Conservation (phyloP, 306 rosid species). For the Gastrolobium bilobum region DNA sequence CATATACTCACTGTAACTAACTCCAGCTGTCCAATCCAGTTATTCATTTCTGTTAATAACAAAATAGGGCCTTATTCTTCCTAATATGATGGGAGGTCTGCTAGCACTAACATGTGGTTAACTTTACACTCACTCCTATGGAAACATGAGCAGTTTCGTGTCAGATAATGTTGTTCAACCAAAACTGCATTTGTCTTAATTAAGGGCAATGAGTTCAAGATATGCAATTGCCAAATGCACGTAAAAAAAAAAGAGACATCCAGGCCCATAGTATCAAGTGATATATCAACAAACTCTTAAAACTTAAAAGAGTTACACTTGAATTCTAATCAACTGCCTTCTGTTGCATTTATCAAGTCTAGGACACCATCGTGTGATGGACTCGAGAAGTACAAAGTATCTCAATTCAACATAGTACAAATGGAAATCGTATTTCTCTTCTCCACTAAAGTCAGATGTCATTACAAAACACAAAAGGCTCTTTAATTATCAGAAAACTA, state of each 20-base stretch:
- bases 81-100: no score
- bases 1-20: no score
- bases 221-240: background rate
- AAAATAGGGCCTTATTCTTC: background rate
- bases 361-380: background rate
- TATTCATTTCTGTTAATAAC: background rate
- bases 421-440: background rate
- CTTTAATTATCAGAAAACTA: background rate
- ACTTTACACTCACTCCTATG: background rate
- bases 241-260: background rate
- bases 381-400: background rate
- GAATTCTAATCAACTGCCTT: background rate
- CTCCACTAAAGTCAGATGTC: background rate
- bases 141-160: background rate
- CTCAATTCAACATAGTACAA: background rate
- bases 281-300: conserved; percentile 11
- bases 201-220: background rate
- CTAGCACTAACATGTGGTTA: background rate
- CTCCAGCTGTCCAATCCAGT: no score
- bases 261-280: background rate
- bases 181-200: background rate
- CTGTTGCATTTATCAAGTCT: conserved; percentile 25
- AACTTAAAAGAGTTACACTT: background rate
- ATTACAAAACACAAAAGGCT: background rate
- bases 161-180: background rate